Base-by-base conservation (phyloP, 768 basidiomycete species). In the Mycena belliarum region DNA sequence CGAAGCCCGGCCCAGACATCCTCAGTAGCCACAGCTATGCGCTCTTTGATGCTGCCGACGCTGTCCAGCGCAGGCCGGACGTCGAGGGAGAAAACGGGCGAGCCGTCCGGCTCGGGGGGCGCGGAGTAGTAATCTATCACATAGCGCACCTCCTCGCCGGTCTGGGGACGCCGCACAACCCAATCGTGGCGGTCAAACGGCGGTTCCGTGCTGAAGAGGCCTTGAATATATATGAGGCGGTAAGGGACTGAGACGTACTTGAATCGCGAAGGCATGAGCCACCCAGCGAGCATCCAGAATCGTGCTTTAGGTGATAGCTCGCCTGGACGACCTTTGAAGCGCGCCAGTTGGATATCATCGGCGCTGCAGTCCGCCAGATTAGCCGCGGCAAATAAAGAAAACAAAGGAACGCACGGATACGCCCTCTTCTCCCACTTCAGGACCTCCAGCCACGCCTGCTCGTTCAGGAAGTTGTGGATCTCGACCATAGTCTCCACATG, bases 121-220 rank as follows among this genome's bases (percentile, higher is more conserved):
- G 93, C 94, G 45, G 92, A 91, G 73, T 98, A 98, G 75, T 99
- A 99, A 77, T 99, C 97, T 66, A 99, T 98, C 45, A 99, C 91
- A 73, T 99, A 96, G 69, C 93, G 89, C 49, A 93, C 88, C 72
- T 93, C 89, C 64, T 91, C 84, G 18, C 90, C 87, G 1, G 88
- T 87, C 38, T 77, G 76, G 29, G 88, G 86, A 49, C 96, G 87
- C 28, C 89, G 89, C 52, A 99, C 82, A 50, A 97, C 75, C 97
- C 97, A 99, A 75, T 99, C 97, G 70, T 99, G 97, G 9, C 97
- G 87, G 69, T 99, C 97, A 69, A 99, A 98, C 1, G 96, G 97
- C 6, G 93, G 91, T 68, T 94, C 90, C 40, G 86, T 79, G 74
- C 95, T 98, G 49, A 6, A 41, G 21, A 4, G 21, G 20, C 33